Base-by-base conservation (phyloP, 179 eudicot species). In the Silene noctiflora region DNA sequence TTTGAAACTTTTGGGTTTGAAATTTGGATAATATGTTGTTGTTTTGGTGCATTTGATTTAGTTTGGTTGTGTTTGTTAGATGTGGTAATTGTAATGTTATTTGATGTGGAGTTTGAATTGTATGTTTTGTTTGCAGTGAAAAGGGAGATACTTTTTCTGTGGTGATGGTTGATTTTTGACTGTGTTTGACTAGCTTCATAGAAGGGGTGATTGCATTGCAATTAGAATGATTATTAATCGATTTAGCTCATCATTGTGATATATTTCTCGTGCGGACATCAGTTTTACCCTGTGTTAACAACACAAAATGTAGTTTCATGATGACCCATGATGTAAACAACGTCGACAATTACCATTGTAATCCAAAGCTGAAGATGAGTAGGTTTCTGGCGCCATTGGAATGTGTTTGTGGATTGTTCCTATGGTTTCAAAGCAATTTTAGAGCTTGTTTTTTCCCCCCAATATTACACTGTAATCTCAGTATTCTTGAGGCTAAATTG, bases 201-300 rank as follows among this genome's bases (percentile, higher is more conserved):
- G 72, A 33, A n/a, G 24, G 19, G 53, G 46, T 67, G 71, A 35
- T 67, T 67, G 53, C 16, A 67, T 16, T 64, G 35, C 68, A 67
- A 10, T 39, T 67, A n/a, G 71, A 33, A 67, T 39, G 14, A 27
- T 4, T 35, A 53, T 35, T 67, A n/a, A n/a, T 33, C 21, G 53
- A 35, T 67, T 67, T 19, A 67, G 53, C 71, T 67, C 0, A 29
- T 65, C 13, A 25, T 27, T 8, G 53, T 35, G 8, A 9, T 67
- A 22, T 0, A 3, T 51, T 51, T 31, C 42, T 14, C 9, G 1
- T 31, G 16, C 31, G 9, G 3, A 12, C 29, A 14, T n/a, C 58
- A 13, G 58, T 51, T 19, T 51, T 51, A 12, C 58, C 5, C n/a
- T 51, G 19, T 51, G 58, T 51, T 51, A 51, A 16, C n/a, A 51